Conservation (phyloP, 371 early-diverging fungal genomes). For the Lichtheimia hyalospora region DNA sequence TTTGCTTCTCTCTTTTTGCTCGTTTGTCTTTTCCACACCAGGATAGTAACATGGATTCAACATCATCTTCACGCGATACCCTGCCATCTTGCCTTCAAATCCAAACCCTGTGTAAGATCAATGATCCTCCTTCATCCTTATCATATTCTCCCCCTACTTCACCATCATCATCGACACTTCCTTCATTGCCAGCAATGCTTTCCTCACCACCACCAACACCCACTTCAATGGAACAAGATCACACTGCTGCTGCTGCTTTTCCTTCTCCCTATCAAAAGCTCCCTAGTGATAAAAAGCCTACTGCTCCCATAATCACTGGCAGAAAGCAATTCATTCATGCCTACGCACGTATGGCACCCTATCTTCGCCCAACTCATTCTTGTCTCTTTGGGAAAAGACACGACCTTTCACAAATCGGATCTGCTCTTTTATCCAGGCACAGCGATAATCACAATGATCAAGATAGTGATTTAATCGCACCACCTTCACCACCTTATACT, state of each 20-base stretch:
- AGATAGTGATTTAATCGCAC: neutral
- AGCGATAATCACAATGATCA: neutral
- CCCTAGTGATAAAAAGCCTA: neutral
- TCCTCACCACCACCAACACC: neutral
- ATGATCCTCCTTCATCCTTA: neutral
- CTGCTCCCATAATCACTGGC: neutral
- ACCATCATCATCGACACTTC: neutral
- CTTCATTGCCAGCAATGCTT: conserved; percentile 1
- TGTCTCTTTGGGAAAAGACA: conserved; percentile 8
- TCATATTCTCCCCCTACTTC: neutral
- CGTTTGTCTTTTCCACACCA: conserved; percentile 3
- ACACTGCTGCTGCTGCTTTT: conserved; percentile 12
- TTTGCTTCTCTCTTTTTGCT: conserved; percentile 10
- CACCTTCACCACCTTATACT: too few species aligned
- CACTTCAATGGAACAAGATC: conserved; percentile 9
- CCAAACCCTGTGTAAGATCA: neutral
- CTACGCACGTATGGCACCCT: conserved; percentile 18
- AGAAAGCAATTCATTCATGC: conserved; percentile 14
- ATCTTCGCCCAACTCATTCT: conserved; percentile 10
- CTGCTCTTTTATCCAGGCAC: neutral
- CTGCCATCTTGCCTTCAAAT: conserved; percentile 9
- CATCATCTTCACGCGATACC: too few species aligned
- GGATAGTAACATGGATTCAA: too few species aligned
- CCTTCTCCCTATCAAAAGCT: conserved; percentile 10
- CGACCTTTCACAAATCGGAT: conserved; percentile 6